Evolutionary conservation across 164 flowering plant species (phyloP).

Genomic region (Vitis rotundifolia): DNA sequence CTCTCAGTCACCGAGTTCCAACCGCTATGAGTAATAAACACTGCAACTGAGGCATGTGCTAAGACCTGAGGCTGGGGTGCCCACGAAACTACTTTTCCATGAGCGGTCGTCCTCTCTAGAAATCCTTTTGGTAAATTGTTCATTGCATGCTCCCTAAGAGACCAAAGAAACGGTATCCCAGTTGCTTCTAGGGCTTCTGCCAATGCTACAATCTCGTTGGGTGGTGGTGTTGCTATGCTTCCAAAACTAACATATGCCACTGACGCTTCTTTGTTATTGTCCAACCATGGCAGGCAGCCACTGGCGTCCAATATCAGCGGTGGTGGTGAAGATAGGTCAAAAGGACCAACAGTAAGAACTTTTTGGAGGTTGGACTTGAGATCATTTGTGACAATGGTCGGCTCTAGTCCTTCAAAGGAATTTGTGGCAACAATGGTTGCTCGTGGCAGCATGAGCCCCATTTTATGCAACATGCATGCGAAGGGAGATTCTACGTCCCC

Average conservation of each 20-base stretch:
- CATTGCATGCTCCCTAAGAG: slow-evolving; percentile 3
- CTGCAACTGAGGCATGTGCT: slow-evolving; percentile 6
- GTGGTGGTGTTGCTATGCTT: not conserved
- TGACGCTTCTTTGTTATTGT: slow-evolving; percentile 2
- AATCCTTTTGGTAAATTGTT: slow-evolving; percentile 14
- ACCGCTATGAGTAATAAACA: slow-evolving; percentile 16
- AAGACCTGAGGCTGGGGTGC: slow-evolving; percentile 13
- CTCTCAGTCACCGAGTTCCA: slow-evolving; percentile 19
- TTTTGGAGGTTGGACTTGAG: slow-evolving; percentile 19
- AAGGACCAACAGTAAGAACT: slow-evolving; percentile 20
- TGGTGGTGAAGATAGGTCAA: not conserved
- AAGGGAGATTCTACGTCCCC: slow-evolving; percentile 21
- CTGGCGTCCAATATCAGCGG: not conserved
- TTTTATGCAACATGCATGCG: slow-evolving; percentile 17
- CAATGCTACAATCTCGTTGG: slow-evolving; percentile 8
- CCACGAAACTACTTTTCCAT: slow-evolving; percentile 14
- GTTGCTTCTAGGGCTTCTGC: slow-evolving; percentile 15
- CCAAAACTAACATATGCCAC: slow-evolving; percentile 17
- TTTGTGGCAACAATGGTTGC: slow-evolving; percentile 37
- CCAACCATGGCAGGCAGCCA: slow-evolving; percentile 16
- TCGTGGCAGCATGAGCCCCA: slow-evolving; percentile 32
- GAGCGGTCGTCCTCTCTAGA: not conserved
- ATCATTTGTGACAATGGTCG: slow-evolving; percentile 8
- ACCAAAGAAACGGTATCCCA: slow-evolving; percentile 14
- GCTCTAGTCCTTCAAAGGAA: slow-evolving; percentile 45